Base-by-base conservation (phyloP, 768 basidiomycete species). In the Pleurotus ostreatus region DNA sequence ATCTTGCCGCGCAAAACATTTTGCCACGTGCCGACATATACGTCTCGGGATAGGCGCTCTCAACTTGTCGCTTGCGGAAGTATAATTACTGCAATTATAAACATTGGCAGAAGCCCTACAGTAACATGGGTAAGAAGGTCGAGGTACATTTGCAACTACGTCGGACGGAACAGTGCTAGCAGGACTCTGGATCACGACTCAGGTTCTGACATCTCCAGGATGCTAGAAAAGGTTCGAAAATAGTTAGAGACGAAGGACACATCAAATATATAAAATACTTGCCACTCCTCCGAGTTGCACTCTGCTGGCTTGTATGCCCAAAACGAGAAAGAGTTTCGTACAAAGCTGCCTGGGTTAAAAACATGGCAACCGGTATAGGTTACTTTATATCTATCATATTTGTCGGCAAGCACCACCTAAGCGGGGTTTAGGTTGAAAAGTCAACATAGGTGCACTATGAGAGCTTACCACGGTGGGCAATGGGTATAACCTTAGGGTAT, bases 281-380 rank as follows among this genome's bases (percentile, higher is more conserved):
- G 89, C 89, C 88, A 92, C 73, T 90, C 88, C 67, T 94, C 91
- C 0, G 94, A 95, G 65, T 91, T 87, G 41, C 82, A 71, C 57
- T 87, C 88, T 2, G 90, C 83, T 11, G 95, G 95, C 57, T 87
- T 90, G 63, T 95, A 99, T 2, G 93, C 90, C 9, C 89, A 92
- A 76, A 98, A 98, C 4, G 83, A 79, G 61, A 92, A 89, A 4
- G 87, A 80, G 48, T 83, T 88, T 4, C 91, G 85, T 12, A 94
- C 77, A 66, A 98, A 98, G 49, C 88, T 86, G 16, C 97, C 95
- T 0, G 97, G 97, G 68, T 99, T 99, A 78, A 98, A 94, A 23
- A 98, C 97, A 71, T 98, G 97, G 64, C 97, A 98, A 9, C 94
- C 94, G 57, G 95, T 94, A 68, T 99, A 99, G 1, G 95, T 98